These are phyloP conservation scores for Rubus parviflorus DNA, from an alignment of 306 rosid species.

Conservation along the genomic window DNA sequence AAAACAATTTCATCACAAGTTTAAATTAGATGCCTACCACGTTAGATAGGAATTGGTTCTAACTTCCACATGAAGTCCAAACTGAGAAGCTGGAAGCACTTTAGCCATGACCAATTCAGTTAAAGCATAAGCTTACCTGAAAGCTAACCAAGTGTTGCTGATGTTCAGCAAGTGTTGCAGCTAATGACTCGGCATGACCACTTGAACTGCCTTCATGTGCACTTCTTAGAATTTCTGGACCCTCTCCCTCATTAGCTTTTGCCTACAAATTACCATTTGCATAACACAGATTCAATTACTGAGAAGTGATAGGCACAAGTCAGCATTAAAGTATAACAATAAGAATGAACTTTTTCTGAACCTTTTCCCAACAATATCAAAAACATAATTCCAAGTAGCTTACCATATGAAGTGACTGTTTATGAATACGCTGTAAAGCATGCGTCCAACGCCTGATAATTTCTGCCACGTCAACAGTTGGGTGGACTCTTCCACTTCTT, in stretches of 20 bases:
- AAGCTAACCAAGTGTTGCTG: conserved; percentile 98
- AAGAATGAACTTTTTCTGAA: not conserved
- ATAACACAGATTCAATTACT: conserved; percentile 19
- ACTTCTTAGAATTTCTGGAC: conserved; percentile 89
- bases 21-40: not conserved
- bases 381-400: conserved; percentile 16
- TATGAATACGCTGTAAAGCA: conserved; percentile 98
- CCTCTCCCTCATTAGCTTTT: conserved; percentile 96
- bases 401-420: conserved; percentile 96
- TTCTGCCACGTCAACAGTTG: conserved; percentile 92
- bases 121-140: conserved; percentile 58
- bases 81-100: not conserved
- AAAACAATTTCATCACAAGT: not conserved
- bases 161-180: conserved; percentile 95
- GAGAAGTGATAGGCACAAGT: conserved; percentile 11
- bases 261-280: conserved; percentile 51
- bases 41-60: not conserved
- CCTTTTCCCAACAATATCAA: not conserved
- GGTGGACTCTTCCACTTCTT: conserved; percentile 76
- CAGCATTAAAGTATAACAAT: not conserved
- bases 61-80: not conserved
- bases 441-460: conserved; percentile 98
- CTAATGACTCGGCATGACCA: conserved; percentile 91
- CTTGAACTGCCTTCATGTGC: conserved; percentile 72
- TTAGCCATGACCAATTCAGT: conserved; percentile 11